Base-by-base conservation (phyloP, 2,329 filamentous ascomycete genomes). In the Pseudohalonectria lignicola region DNA sequence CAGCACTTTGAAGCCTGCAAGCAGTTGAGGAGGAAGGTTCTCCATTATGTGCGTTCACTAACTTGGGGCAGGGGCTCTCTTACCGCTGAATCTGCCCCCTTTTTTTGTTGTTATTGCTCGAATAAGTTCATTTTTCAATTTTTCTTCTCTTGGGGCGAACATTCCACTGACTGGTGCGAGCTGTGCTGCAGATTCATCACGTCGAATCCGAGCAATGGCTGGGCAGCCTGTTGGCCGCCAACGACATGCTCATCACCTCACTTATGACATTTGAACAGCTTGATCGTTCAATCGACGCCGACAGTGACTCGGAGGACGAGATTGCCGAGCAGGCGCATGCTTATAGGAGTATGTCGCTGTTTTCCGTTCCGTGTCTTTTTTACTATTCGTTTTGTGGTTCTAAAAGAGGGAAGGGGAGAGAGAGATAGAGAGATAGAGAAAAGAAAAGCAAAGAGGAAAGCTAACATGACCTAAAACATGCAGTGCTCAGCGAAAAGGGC, bases 211-310 rank as follows among this genome's bases (percentile, higher is more conserved):
- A 96, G 53, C 80, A 96, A 52, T 95, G 84, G 70, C 79, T 98
- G 8, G 92, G 90, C 31, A 81, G 86, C 43, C 70, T 98, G 4
- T 78, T 98, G 15, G 86, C 92, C 51, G 88, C 90, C 46, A 96
- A 98, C 51, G 92, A 98, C 51, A 85, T 94, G 59, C 79, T 98
- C n/a, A 85, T 96, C 30, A 82, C 82, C 44, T 86, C 88, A 2
- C 70, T 98, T 41, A 94, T 94, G 76, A 84, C 87, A 0, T 98
- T 87, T 53, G 90, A 96, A 60, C 85, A 95, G 49, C 75, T 96
- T 45, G 90, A 98, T 54, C 79, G 81, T 43, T 87, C 84, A 34
- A 83, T 90, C 45, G 82, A 86, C 46, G 77, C 78, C 5, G 79
- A 83, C 53, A 81, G 76, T 47, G 78, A 83, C 55, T 81, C 76